These are phyloP conservation scores for Neurospora terricola DNA, from an alignment of 495 filamentous ascomycete species.

Conservation along the genomic window DNA sequence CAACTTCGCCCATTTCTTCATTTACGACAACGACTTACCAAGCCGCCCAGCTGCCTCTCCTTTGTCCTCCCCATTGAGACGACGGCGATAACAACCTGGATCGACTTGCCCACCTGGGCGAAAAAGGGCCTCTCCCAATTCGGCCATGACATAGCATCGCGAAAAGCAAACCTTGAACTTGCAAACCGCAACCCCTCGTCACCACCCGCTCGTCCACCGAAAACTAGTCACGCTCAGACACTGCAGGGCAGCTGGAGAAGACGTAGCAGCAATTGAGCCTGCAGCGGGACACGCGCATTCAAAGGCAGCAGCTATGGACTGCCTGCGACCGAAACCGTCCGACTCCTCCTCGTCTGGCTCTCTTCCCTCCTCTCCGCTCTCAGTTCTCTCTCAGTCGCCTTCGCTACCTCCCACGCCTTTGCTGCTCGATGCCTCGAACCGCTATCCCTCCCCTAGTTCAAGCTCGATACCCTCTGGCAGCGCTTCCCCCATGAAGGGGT, in stretches of 20 bases:
- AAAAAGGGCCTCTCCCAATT: neutral
- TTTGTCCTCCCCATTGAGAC: neutral
- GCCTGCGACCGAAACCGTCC: slow-evolving; percentile 12
- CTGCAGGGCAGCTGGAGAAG: neutral
- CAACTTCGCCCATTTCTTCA: neutral
- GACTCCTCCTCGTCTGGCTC: slow-evolving; percentile 19
- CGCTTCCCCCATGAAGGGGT: slow-evolving; percentile 30
- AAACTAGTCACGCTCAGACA: neutral
- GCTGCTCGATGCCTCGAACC: slow-evolving; percentile 23
- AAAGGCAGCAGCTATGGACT: slow-evolving; percentile 16
- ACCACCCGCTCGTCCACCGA: neutral
- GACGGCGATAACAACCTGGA: neutral
- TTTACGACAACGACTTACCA: neutral
- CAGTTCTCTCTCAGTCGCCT: slow-evolving; percentile 43
- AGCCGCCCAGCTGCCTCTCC: neutral
- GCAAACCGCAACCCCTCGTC: neutral
- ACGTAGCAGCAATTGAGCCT: neutral
- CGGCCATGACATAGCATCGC: slow-evolving; percentile 18
- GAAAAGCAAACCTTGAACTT: neutral
- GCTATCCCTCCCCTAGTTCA: slow-evolving; percentile 34
- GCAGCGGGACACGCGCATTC: neutral
- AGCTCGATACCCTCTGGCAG: slow-evolving; percentile 26
- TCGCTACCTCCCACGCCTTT: slow-evolving; percentile 41
- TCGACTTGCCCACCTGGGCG: neutral
- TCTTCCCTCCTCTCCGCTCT: slow-evolving; percentile 40